These are phyloP conservation scores for Volvariella volvacea DNA, from an alignment of 1,284 basidiomycete genomes.

Conservation along the genomic window DNA sequence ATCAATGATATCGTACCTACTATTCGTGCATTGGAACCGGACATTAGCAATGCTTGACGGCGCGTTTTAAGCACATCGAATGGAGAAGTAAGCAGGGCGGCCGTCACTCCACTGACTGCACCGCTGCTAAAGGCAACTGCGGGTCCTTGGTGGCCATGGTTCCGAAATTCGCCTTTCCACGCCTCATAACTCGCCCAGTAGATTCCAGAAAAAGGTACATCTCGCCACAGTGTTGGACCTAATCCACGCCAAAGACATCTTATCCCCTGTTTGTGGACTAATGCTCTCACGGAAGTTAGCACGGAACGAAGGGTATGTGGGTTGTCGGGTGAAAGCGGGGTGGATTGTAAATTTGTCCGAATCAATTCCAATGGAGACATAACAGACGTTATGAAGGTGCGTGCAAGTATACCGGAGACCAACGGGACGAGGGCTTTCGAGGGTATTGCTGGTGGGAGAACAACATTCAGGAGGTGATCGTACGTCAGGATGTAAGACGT, in stretches of 20 bases:
- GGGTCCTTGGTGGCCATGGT: conserved; percentile 54
- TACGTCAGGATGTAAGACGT: conserved; percentile 97
- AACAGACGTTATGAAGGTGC: conserved; percentile 75
- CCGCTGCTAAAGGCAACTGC: conserved; percentile 79
- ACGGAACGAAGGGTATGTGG: conserved; percentile 74
- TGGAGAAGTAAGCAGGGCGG: conserved; percentile 88
- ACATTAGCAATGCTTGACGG: conserved; percentile 71
- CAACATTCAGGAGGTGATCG: conserved; percentile 73
- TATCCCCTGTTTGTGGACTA: conserved; percentile 62
- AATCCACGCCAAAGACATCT: conserved; percentile 85
- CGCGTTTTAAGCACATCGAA: conserved; percentile 97
- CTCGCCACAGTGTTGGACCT: conserved; percentile 90
- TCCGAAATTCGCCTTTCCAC: conserved; percentile 49
- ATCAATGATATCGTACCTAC: conserved; percentile 57
- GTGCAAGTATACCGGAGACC: conserved; percentile 76
- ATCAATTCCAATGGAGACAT: conserved; percentile 91
- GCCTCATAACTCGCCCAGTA: conserved; percentile 83
- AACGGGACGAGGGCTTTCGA: conserved; percentile 66
- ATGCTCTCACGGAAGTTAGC: conserved; percentile 49
- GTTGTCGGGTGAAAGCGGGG: conserved; percentile 56
- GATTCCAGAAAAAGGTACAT: conserved; percentile 94
- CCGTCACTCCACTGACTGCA: conserved; percentile 73
- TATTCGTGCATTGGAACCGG: conserved; percentile 29
- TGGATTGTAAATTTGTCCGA: conserved; percentile 90
- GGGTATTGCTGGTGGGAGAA: conserved; percentile 52